Percentiles rank a stretch among this genome's conserved stretches.
Evolutionary conservation across 148 eudicot genomes (phyloP).

Genomic region (Silene uniflora): DNA sequence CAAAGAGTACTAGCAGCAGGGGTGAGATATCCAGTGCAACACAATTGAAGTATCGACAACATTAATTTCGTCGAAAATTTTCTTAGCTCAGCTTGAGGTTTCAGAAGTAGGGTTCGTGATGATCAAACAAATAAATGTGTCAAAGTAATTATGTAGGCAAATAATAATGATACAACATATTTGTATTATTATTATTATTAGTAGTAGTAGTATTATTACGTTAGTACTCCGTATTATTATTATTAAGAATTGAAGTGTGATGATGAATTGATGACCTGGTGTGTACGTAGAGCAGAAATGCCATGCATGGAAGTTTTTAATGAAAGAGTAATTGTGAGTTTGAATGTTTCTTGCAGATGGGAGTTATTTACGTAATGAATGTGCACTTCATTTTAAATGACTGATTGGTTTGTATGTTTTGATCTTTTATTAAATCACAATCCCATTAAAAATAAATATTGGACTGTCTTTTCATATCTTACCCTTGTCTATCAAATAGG

Average conservation of each 20-base stretch:
- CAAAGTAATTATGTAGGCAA: background rate
- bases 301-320: background rate
- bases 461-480: too few species aligned
- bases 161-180: background rate
- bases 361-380: background rate
- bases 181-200: background rate
- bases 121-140: background rate
- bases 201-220: background rate
- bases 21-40: slow-evolving; percentile 59
- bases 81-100: too few species aligned
- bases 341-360: background rate
- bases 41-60: slow-evolving; percentile 23
- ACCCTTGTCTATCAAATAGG: too few species aligned
- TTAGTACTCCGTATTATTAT: too few species aligned
- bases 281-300: background rate
- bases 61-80: background rate
- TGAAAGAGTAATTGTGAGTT: background rate
- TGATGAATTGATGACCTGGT: background rate
- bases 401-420: background rate
- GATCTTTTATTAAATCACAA: too few species aligned
- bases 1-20: slow-evolving; percentile 72
- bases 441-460: too few species aligned
- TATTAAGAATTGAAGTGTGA: too few species aligned
- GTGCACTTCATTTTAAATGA: slow-evolving; percentile 14
- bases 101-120: too few species aligned